Evolutionary conservation across 2,329 filamentous ascomycete genomes (phyloP).

Genomic region (Diplodia mutila): DNA sequence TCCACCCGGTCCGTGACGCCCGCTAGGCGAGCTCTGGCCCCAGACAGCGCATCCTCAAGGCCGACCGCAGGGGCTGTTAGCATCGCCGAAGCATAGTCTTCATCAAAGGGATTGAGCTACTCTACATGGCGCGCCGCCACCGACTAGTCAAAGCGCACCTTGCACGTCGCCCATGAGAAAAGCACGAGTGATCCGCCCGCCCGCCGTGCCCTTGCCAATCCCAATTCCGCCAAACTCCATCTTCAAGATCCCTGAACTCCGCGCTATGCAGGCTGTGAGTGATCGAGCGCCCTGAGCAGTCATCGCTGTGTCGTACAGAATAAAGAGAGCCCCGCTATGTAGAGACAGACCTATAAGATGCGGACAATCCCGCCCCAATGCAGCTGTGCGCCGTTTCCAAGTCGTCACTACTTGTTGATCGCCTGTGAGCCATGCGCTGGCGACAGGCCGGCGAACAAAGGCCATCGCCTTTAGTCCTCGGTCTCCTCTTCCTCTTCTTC

Average conservation of each 20-base stretch:
- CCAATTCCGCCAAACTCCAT: constrained; percentile 21
- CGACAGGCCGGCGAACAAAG: neutral
- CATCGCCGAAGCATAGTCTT: neutral
- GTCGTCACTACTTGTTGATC: neutral
- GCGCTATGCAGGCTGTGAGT: constrained; percentile 20
- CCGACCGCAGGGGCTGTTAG: neutral
- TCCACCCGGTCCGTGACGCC: neutral
- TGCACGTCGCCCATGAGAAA: neutral
- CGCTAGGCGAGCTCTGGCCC: neutral
- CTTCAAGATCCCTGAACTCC: constrained; percentile 22
- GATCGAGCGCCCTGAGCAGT: constrained; percentile 1
- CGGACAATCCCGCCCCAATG: constrained; percentile 1
- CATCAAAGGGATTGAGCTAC: constrained; percentile 20
- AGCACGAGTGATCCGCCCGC: constrained; percentile 19
- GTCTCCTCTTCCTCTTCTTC: constrained; percentile 10
- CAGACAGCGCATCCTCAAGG: neutral
- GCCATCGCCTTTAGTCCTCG: neutral
- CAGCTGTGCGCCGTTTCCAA: neutral
- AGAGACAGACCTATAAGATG: neutral
- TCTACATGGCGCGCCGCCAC: constrained; percentile 10
- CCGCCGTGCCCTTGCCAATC: constrained; percentile 10
- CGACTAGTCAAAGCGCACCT: neutral
- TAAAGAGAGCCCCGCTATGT: constrained; percentile 6
- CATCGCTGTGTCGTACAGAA: constrained; percentile 15
- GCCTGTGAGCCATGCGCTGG: too few relatives aligned